Conservation (phyloP, 2,329 filamentous ascomycete genomes). For the Achaetomium macrosporum region DNA sequence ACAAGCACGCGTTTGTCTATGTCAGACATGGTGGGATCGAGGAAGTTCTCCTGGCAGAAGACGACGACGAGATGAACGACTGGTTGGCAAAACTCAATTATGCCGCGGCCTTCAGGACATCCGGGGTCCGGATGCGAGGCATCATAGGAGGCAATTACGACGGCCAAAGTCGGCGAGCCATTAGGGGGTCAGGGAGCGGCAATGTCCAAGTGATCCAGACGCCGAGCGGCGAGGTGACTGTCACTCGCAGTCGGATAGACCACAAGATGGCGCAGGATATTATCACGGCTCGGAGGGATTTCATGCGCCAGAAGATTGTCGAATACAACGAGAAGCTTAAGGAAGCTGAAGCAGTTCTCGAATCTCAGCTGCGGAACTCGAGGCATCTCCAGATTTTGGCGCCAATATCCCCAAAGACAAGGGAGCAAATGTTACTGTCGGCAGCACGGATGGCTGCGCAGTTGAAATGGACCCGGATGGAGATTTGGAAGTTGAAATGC, state of each 20-base stretch:
- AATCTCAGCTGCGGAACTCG: constrained; percentile 78
- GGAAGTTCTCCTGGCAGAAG: constrained; percentile 85
- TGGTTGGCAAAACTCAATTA: constrained; percentile 97
- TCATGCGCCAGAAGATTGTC: constrained; percentile 76
- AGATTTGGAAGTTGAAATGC: constrained; percentile 87
- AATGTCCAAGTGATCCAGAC: constrained; percentile 59
- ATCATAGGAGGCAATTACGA: constrained; percentile 81
- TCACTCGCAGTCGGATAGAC: constrained; percentile 68
- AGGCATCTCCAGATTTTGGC: constrained; percentile 84
- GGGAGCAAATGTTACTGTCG: constrained; percentile 78
- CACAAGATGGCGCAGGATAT: constrained; percentile 83
- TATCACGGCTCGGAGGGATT: constrained; percentile 69
- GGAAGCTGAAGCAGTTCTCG: constrained; percentile 68
- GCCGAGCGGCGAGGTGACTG: constrained; percentile 65
- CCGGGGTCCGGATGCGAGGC: constrained; percentile 84
- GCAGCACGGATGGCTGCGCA: constrained; percentile 81
- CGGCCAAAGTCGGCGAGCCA: constrained; percentile 66
- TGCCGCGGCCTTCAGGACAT: constrained; percentile 86
- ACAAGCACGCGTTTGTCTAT: constrained; percentile 92
- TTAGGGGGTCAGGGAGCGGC: constrained; percentile 64
- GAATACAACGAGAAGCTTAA: constrained; percentile 77
- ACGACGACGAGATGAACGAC: constrained; percentile 87
- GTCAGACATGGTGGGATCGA: constrained; percentile 81
- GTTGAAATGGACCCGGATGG: constrained; percentile 87
- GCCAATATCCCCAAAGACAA: constrained; percentile 83